phyloP scores from a whole-genome alignment of 2,329 filamentous ascomycete species.

The Pseudonectria foliicola region DNA sequence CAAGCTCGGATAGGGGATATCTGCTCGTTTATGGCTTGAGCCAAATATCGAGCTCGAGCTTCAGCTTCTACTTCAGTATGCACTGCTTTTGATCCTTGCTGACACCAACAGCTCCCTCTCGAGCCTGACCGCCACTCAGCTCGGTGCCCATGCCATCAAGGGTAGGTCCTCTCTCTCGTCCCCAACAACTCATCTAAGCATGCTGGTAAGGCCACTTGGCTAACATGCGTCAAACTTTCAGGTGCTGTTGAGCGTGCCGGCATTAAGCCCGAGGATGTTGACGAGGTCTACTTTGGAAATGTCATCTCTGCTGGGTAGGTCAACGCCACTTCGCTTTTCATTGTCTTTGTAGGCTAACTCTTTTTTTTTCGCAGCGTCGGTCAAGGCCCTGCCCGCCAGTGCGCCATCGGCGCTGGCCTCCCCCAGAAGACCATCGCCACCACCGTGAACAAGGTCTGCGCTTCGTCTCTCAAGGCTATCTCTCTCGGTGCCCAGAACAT shows the following conservation, averaged over 20 bases:
- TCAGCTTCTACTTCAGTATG: background rate
- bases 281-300: conserved; percentile 98
- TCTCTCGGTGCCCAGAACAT: conserved; percentile 95
- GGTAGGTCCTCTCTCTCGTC: conserved; percentile 41
- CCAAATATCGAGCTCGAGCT: conserved; percentile 1
- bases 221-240: conserved; percentile 22
- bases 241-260: conserved; percentile 79
- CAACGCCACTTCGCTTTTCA: conserved; percentile 3
- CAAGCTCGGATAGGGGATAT: background rate
- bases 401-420: conserved; percentile 82
- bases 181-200: background rate
- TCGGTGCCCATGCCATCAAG: conserved; percentile 90
- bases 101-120: conserved; percentile 65
- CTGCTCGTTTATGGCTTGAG: background rate
- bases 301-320: conserved; percentile 89
- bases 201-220: conserved; percentile 2
- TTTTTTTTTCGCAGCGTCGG: conserved; percentile 59
- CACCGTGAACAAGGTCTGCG: conserved; percentile 98
- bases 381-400: conserved; percentile 93
- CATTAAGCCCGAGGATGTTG: conserved; percentile 81
- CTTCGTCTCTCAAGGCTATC: conserved; percentile 88
- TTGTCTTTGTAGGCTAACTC: conserved; percentile 1
- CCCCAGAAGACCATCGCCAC: conserved; percentile 74
- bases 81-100: conserved; percentile 5
- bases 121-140: conserved; percentile 75